Conservation (phyloP, 805 yeast species). For the Ogataea glucozyma region DNA sequence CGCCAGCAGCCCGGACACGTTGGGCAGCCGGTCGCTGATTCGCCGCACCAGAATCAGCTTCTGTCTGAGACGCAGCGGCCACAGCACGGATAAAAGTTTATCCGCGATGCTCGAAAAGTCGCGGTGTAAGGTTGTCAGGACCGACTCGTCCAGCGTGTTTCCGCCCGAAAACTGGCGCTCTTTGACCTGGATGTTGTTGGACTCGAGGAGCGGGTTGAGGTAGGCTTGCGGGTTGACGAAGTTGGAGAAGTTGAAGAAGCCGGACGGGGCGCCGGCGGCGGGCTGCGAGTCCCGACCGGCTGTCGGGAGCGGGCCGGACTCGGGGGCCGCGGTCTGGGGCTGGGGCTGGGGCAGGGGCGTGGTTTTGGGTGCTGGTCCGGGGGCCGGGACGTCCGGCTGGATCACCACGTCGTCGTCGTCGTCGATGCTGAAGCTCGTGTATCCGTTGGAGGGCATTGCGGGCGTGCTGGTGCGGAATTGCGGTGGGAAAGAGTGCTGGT, state of each 20-base stretch:
- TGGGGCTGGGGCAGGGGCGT: too few species aligned
- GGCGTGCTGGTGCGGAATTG: not conserved
- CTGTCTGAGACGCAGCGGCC: conserved; percentile 39
- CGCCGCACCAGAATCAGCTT: conserved; percentile 32
- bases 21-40: conserved; percentile 28
- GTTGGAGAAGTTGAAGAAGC: conserved; percentile 32
- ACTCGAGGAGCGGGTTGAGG: conserved; percentile 29
- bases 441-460: conserved; percentile 4
- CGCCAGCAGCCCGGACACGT: conserved; percentile 11
- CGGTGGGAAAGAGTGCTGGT: not conserved
- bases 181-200: conserved; percentile 31
- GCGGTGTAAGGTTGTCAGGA: conserved; percentile 44
- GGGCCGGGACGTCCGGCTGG: conserved; percentile 33
- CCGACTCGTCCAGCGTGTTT: conserved; percentile 59
- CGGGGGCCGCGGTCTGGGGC: conserved; percentile 10
- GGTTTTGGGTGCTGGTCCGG: conserved; percentile 7
- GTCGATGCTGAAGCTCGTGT: conserved; percentile 28
- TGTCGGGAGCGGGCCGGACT: conserved; percentile 5
- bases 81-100: conserved; percentile 36
- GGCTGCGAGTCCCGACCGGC: conserved; percentile 4
- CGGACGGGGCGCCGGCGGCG: not conserved
- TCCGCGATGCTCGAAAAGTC: conserved; percentile 37
- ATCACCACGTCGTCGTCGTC: conserved; percentile 37
- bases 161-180: conserved; percentile 60
- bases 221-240: conserved; percentile 37